Conservation (phyloP, 257 asterid genomes). For the Craterostigma plantagineum region DNA sequence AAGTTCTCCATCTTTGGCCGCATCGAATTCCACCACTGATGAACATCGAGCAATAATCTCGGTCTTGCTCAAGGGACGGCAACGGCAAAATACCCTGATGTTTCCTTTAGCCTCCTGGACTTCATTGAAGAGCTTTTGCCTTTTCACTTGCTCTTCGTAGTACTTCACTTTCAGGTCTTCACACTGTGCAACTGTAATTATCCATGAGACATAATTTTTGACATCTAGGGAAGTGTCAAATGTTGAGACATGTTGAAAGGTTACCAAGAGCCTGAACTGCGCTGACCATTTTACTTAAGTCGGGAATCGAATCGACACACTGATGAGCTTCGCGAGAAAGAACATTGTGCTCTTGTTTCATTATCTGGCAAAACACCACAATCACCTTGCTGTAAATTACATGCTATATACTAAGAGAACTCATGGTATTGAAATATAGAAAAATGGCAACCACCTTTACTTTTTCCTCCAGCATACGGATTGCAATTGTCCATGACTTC, state of each 20-base stretch:
- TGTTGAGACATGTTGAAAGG: slow-evolving; percentile 9
- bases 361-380: slow-evolving; percentile 24
- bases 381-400: slow-evolving; percentile 1
- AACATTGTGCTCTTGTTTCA: slow-evolving; percentile 69
- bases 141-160: slow-evolving; percentile 77
- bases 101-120: slow-evolving; percentile 96
- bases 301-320: slow-evolving; percentile 72
- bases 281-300: slow-evolving; percentile 65
- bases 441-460: slow-evolving; percentile 36
- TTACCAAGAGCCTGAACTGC: slow-evolving; percentile 92
- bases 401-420: slow-evolving; percentile 2
- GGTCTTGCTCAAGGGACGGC: slow-evolving; percentile 83
- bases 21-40: slow-evolving; percentile 68
- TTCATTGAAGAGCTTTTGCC: slow-evolving; percentile 79
- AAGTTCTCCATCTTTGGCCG: slow-evolving; percentile 92
- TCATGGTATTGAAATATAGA: neutral
- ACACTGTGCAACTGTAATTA: slow-evolving; percentile 71
- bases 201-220: slow-evolving; percentile 7
- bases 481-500: slow-evolving; percentile 45
- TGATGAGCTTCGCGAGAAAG: slow-evolving; percentile 88
- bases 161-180: slow-evolving; percentile 87
- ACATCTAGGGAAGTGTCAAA: slow-evolving; percentile 2
- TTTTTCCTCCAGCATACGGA: slow-evolving; percentile 40
- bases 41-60: slow-evolving; percentile 48
- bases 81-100: slow-evolving; percentile 90